These are phyloP conservation scores for Gossypium sturtianum DNA, from an alignment of 345 rosid species.

Conservation along the genomic window DNA sequence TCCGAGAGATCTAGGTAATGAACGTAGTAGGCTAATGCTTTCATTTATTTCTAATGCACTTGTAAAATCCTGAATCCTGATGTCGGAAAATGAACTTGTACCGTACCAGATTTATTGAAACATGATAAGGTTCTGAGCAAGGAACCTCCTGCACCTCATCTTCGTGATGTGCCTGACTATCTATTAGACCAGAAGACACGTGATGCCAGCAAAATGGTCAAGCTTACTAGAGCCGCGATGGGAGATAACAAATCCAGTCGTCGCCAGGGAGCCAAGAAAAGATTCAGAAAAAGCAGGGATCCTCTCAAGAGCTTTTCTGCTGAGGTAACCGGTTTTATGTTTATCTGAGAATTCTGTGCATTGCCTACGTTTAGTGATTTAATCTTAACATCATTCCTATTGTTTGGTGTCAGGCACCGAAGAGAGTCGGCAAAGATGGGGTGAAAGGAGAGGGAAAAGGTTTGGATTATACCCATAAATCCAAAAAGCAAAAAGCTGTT, in stretches of 20 bases:
- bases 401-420: conserved; percentile 26
- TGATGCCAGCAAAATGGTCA: conserved; percentile 83
- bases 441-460: conserved; percentile 28
- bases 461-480: conserved; percentile 13
- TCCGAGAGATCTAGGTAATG: conserved; percentile 67
- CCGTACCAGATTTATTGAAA: conserved; percentile 59
- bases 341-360: background rate
- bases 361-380: background rate
- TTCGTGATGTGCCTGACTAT: conserved; percentile 70
- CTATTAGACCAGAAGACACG: conserved; percentile 63
- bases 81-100: background rate
- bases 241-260: conserved; percentile 37
- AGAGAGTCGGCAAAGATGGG: conserved; percentile 33
- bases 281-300: conserved; percentile 45
- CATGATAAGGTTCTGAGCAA: conserved; percentile 83
- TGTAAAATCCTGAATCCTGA: background rate
- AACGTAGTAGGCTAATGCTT: background rate
- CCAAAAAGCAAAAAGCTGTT: conserved; percentile 29
- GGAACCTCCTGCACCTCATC: conserved; percentile 57
- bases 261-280: conserved; percentile 43
- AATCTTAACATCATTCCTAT: background rate
- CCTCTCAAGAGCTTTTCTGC: conserved; percentile 50
- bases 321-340: conserved; percentile 24
- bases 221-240: conserved; percentile 83
- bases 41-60: background rate